A percentile compares a stretch with the other conserved stretches of the same genome.
Conservation (phyloP, 352 stramenopile genomes). For the Globisporangium ultimum region DNA sequence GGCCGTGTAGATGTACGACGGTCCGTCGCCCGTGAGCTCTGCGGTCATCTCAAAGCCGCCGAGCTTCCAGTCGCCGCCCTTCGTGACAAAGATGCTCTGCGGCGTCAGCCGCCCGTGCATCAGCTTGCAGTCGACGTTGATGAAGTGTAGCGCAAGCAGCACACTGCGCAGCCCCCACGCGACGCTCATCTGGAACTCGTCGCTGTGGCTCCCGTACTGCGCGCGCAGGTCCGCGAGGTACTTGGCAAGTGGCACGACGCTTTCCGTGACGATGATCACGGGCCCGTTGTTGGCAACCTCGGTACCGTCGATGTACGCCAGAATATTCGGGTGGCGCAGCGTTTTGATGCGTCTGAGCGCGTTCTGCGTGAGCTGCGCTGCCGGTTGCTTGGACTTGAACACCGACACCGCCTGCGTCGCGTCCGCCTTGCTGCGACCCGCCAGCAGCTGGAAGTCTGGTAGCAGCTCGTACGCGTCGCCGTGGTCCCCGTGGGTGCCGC, state of each 20-base stretch:
- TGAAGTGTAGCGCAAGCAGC: constrained; percentile 91
- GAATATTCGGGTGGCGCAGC: constrained; percentile 92
- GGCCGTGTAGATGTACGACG: constrained; percentile 71
- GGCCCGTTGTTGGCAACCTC: constrained; percentile 81
- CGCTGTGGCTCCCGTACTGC: constrained; percentile 51
- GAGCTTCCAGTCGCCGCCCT: constrained; percentile 95
- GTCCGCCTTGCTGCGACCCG: constrained; percentile 85
- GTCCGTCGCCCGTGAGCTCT: constrained; percentile 76
- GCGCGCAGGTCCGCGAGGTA: constrained; percentile 81
- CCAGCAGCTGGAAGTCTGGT: constrained; percentile 83
- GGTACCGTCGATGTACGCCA: constrained; percentile 83
- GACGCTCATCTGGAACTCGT: constrained; percentile 84
- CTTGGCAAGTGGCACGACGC: constrained; percentile 85
- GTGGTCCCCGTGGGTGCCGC: constrained; percentile 18
- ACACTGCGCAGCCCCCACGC: constrained; percentile 93
- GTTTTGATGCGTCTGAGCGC: constrained; percentile 92
- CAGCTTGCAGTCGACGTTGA: constrained; percentile 93
- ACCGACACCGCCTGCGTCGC: constrained; percentile 78
- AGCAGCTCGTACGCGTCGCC: constrained; percentile 57
- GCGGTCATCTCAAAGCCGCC: constrained; percentile 91
- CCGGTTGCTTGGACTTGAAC: constrained; percentile 90
- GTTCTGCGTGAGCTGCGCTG: constrained; percentile 79
- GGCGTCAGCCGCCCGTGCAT: constrained; percentile 89
- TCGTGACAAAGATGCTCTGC: constrained; percentile 93
- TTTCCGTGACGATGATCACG: constrained; percentile 94